Conservation (phyloP, 768 basidiomycete species). For the Heimioporus sp. region DNA sequence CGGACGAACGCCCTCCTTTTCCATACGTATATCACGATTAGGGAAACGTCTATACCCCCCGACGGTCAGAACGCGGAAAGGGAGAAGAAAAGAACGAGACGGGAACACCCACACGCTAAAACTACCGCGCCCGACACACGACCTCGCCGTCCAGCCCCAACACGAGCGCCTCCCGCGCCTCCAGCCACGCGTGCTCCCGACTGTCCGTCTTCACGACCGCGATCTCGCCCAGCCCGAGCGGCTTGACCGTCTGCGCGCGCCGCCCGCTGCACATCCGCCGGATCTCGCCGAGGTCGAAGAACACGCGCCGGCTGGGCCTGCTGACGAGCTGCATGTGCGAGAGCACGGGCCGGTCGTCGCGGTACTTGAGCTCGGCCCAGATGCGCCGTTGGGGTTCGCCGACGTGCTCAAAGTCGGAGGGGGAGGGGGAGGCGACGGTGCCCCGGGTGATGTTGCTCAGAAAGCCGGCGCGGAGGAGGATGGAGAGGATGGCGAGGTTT, state of each 20-base stretch:
- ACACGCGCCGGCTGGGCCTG: conserved; percentile 77
- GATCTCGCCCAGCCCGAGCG: conserved; percentile 90
- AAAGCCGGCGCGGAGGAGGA: conserved; percentile 90
- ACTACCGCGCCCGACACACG: conserved; percentile 70
- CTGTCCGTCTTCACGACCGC: conserved; percentile 75
- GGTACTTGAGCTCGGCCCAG: conserved; percentile 94
- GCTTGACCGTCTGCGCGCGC: conserved; percentile 75
- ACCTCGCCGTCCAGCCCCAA: conserved; percentile 82
- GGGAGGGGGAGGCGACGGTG: conserved; percentile 61
- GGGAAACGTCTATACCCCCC: neutral
- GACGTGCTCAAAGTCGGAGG: conserved; percentile 55
- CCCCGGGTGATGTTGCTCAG: conserved; percentile 81
- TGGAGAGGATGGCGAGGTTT: conserved; percentile 88
- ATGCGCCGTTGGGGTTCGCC: conserved; percentile 72
- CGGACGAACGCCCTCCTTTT: too few relatives aligned
- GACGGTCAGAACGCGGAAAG: conserved; percentile 1
- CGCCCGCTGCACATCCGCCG: conserved; percentile 77
- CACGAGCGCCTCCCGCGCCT: conserved; percentile 88
- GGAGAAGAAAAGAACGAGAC: neutral
- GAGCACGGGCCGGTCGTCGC: conserved; percentile 85
- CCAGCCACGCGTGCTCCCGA: conserved; percentile 80
- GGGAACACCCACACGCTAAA: neutral
- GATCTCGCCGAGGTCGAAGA: conserved; percentile 73
- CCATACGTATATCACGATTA: neutral
- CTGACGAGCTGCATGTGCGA: conserved; percentile 77